Evolutionary conservation across 495 filamentous ascomycete species (phyloP).

Genomic region (Tuber aestivum): DNA sequence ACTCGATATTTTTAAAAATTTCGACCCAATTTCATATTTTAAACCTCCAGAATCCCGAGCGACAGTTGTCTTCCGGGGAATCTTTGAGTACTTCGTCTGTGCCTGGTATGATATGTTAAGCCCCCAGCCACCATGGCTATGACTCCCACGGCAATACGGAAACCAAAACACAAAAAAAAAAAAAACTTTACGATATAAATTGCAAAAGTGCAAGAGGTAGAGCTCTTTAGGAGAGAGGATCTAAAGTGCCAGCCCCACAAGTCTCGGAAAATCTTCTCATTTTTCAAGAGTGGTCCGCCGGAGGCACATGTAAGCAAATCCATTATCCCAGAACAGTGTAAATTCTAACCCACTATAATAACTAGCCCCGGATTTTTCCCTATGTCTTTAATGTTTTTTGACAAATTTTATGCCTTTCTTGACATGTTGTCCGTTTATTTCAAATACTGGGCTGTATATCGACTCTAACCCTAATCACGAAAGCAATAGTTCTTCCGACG

Average conservation of each 20-base stretch:
- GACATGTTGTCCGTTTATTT: not conserved
- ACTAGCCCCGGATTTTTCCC: not conserved
- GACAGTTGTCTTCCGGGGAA: not conserved
- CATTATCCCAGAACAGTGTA: not conserved
- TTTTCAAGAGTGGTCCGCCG: not conserved
- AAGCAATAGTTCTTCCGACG: not conserved
- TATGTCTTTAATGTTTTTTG: not conserved
- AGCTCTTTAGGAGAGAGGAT: not conserved
- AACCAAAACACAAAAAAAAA: not conserved
- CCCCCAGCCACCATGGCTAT: not conserved
- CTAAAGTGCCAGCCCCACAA: not conserved
- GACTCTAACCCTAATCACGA: not conserved
- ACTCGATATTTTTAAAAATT: not conserved
- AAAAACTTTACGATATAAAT: not conserved
- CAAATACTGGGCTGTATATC: not conserved
- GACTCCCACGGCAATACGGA: not conserved
- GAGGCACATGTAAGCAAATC: not conserved
- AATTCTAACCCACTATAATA: not conserved
- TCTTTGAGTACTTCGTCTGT: not conserved
- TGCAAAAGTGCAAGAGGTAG: not conserved
- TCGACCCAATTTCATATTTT: not conserved
- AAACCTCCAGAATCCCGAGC: not conserved
- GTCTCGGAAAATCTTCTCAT: not conserved
- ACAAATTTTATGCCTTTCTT: not conserved
- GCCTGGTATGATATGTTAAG: no score